Percentiles rank a stretch among this genome's conserved stretches.
These are phyloP conservation scores for Geotrichum candidum DNA, from an alignment of 1,139 yeast genomes.

Conservation along the genomic window DNA sequence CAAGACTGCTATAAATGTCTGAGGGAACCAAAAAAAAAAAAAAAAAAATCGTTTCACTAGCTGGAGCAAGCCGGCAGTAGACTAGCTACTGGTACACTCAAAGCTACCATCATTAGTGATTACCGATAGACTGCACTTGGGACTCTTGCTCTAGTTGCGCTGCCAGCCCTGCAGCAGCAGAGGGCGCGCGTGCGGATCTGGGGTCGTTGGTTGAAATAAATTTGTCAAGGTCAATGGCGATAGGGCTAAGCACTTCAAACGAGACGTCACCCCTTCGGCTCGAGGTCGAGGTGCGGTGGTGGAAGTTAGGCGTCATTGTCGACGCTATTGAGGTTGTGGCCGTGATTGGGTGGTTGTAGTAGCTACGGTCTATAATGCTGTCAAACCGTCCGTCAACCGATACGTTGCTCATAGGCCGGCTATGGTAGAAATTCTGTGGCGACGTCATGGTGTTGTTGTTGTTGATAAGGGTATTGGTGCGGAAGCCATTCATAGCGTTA, in stretches of 20 bases:
- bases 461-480: background rate
- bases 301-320: background rate
- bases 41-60: background rate
- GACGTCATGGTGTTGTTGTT: background rate
- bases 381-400: background rate
- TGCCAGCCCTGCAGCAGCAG: background rate
- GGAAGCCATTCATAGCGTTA: background rate
- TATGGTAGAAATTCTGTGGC: background rate
- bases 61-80: background rate
- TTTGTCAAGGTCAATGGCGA: constrained; percentile 5
- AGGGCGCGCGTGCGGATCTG: background rate
- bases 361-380: background rate
- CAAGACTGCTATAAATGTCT: background rate
- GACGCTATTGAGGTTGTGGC: background rate
- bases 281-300: background rate
- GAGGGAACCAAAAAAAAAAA: background rate
- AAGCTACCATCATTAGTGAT: too few relatives aligned
- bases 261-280: background rate
- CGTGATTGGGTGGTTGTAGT: background rate
- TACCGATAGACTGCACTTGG: too few relatives aligned
- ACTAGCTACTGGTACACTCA: background rate
- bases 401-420: background rate
- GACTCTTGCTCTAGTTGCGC: too few relatives aligned
- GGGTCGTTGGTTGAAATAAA: constrained; percentile 4
- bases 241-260: constrained; percentile 10